Conservation (phyloP, 1,284 basidiomycete genomes). For the Tremellales sp. region DNA sequence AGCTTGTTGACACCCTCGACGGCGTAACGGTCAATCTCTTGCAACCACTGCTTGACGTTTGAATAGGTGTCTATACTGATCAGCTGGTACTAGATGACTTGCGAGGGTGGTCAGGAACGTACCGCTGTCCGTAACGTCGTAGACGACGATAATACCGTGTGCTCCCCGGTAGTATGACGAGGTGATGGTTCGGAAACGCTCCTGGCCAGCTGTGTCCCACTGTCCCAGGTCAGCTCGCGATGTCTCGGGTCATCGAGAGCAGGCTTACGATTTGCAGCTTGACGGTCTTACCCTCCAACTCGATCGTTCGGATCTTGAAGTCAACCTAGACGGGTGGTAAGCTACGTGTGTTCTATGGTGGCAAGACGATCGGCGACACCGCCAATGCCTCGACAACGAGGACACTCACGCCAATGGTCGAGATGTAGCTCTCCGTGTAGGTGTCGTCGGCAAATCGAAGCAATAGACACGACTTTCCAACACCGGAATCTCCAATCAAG, state of each 20-base stretch:
- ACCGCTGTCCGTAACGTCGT: slow-evolving; percentile 99
- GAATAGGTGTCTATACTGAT: slow-evolving; percentile 80
- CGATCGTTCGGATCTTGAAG: slow-evolving; percentile 99
- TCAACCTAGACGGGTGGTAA: slow-evolving; percentile 56
- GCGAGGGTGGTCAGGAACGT: slow-evolving; percentile 34
- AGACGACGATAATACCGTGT: slow-evolving; percentile 96
- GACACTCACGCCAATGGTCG: slow-evolving; percentile 76
- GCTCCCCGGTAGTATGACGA: slow-evolving; percentile 96
- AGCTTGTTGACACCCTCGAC: slow-evolving; percentile 99
- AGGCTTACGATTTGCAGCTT: slow-evolving; percentile 86
- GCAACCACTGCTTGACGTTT: slow-evolving; percentile 99
- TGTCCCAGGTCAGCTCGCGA: slow-evolving; percentile 39
- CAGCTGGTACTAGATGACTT: background rate
- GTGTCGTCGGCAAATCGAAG: slow-evolving; percentile 99
- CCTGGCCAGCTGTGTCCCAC: slow-evolving; percentile 99
- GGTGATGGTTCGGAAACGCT: slow-evolving; percentile 96
- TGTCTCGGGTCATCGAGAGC: background rate
- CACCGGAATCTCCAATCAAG: slow-evolving; percentile 76
- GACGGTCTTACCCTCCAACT: slow-evolving; percentile 98
- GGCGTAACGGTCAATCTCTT: slow-evolving; percentile 98
- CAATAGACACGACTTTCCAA: slow-evolving; percentile 95
- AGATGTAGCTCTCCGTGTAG: slow-evolving; percentile 98
- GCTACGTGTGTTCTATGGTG: too few species aligned
- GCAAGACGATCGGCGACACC: too few species aligned
- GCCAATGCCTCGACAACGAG: background rate